Evolutionary conservation across 73 alveolate species (phyloP), one percentile per base, ranked within the genome.

Genomic region (Paramecium sonneborni): DNA sequence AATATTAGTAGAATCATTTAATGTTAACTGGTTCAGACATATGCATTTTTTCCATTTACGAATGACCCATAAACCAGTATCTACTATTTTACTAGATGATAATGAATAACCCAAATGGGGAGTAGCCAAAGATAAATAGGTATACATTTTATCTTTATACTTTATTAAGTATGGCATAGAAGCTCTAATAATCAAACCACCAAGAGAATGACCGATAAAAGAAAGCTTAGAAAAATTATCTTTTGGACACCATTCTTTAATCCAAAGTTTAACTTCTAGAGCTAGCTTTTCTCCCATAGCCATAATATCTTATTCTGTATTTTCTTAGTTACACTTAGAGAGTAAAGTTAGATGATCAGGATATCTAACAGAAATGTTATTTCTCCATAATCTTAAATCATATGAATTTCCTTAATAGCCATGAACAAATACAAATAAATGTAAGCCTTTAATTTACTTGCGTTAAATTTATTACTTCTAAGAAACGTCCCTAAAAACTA

Each of bases 331-430:
- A 4, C 97, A 92, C 21, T 99, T 96, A 70, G 99, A 57, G 23
- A 48, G 94, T 48, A 98, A 88, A 86, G 96, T 97, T 88, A 98
- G 92, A 24, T 97, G 97, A 38, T 97, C 96, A 18, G 99, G 99
- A 89, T 96, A 95, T 52, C 95, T 84, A 58, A 96, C 92, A 6
- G 98, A 95, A 52, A 98, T 94, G 86, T 96, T 98, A 93, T 97
- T 98, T 85, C 96, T 98, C 85, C 98, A 84, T 44, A 98, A 85
- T 62, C 99, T 92, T 98, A 98, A 87, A 94, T 98, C 99, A 70
- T 94, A 93, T 23, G 99, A 95, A 93, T 96, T 98, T 74, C 99
- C 99, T 95, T 98, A 97, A 76, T 97, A 98, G 55, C 99, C 99
- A 94, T 98, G 99, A 10, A 97, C 99, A 92, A 98, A 95, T 43